These are phyloP conservation scores for Cardamine chenopodiifolia DNA, from an alignment of 345 rosid species.

Conservation along the genomic window DNA sequence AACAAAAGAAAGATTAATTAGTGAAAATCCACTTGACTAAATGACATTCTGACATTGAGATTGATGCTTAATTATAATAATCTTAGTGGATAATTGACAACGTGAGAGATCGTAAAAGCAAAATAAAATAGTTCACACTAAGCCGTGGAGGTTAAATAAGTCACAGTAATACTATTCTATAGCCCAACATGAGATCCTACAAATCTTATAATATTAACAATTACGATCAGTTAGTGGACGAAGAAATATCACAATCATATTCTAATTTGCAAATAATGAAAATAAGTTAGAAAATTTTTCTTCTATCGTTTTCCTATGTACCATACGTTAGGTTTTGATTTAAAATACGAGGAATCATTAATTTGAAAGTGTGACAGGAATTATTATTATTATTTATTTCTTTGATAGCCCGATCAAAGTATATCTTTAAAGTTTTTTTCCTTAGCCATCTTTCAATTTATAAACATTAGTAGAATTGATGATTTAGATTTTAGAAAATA, in stretches of 20 bases:
- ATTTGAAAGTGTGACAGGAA: not conserved
- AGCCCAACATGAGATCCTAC: not conserved
- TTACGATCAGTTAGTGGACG: not conserved
- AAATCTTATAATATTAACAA: not conserved
- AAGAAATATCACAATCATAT: not conserved
- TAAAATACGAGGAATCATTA: not conserved
- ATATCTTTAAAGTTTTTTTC: not conserved
- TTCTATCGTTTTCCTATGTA: not conserved
- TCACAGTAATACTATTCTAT: conserved; percentile 4
- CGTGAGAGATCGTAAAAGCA: not conserved
- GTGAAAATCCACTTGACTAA: conserved; percentile 15
- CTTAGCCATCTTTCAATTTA: not conserved
- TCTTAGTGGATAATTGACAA: conserved; percentile 3
- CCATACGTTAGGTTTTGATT: too few relatives aligned
- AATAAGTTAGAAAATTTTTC: not conserved
- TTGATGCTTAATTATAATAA: conserved; percentile 18
- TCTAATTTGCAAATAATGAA: not conserved
- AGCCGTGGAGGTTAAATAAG: conserved; percentile 2
- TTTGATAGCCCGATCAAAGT: not conserved
- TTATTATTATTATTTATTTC: not conserved
- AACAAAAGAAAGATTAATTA: not conserved
- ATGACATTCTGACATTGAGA: conserved; percentile 19
- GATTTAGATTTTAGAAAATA: not conserved
- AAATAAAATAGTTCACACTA: conserved; percentile 7
- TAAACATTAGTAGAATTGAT: not conserved